Conservation (phyloP, 768 basidiomycete species). For the Chiua virens region DNA sequence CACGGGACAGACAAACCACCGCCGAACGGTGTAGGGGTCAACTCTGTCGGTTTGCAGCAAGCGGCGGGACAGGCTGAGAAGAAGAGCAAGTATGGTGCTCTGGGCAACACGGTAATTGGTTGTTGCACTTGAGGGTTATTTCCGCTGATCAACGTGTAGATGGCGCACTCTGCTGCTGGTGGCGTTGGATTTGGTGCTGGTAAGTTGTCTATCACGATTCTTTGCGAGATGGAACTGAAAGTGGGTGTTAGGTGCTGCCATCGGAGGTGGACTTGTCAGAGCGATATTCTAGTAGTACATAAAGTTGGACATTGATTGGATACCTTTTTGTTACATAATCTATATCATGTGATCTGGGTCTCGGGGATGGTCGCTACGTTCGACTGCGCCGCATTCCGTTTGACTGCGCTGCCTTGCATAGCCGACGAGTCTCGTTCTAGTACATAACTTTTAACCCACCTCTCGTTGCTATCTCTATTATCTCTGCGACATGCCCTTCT, state of each 20-base stretch:
- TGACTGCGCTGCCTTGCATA: constrained; percentile 10
- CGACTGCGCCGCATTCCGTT: constrained; percentile 13
- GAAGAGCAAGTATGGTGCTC: constrained; percentile 56
- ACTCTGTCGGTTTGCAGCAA: constrained; percentile 31
- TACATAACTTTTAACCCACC: neutral
- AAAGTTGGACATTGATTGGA: too few species aligned
- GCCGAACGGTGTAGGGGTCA: constrained; percentile 24
- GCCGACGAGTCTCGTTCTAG: constrained; percentile 3
- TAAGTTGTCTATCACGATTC: constrained; percentile 27
- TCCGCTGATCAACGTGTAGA: constrained; percentile 32
- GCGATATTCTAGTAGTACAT: constrained; percentile 40
- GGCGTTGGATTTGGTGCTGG: constrained; percentile 80
- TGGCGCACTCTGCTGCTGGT: constrained; percentile 63
- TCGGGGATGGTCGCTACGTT: neutral
- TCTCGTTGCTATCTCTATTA: neutral
- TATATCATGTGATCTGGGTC: constrained; percentile 22
- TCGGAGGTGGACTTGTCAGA: constrained; percentile 49
- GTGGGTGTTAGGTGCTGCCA: constrained; percentile 42
- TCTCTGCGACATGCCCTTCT: constrained; percentile 22
- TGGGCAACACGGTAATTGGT: constrained; percentile 53
- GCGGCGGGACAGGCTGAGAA: constrained; percentile 39
- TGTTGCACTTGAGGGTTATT: neutral
- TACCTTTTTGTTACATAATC: constrained; percentile 17
- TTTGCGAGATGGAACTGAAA: neutral
- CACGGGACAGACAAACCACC: constrained; percentile 37